Conservation (phyloP, 257 asterid species). For the Solanum clarkiae region DNA sequence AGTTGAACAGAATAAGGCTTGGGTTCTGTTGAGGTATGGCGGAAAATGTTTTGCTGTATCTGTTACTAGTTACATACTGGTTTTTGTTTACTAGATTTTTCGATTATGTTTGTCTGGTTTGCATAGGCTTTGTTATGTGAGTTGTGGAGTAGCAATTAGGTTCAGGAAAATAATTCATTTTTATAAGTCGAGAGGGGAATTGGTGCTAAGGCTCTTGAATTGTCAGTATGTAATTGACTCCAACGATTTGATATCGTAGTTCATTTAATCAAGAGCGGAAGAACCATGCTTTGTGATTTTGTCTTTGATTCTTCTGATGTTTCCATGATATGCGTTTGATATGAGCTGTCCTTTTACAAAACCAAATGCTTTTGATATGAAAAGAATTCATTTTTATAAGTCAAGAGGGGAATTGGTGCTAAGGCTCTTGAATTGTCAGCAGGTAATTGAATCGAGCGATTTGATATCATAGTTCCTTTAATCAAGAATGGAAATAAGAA, state of each 20-base stretch:
- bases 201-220: not conserved
- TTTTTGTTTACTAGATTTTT: not conserved
- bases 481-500: not conserved
- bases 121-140: not conserved
- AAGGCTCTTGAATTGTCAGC: not conserved
- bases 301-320: not conserved
- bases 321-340: not conserved
- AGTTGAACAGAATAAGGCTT: slow-evolving; percentile 5
- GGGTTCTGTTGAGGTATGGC: not conserved
- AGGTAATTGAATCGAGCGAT: not conserved
- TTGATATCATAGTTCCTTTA: not conserved
- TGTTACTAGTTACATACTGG: not conserved
- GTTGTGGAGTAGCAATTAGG: not conserved
- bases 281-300: not conserved
- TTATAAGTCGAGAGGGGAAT: not conserved
- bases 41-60: not conserved
- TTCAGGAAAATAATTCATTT: not conserved
- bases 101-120: not conserved
- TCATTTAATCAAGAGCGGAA: not conserved
- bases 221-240: not conserved
- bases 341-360: not conserved
- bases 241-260: not conserved
- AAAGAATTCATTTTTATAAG: too few relatives aligned
- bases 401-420: not conserved
- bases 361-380: not conserved